Base-by-base conservation (phyloP, 495 filamentous ascomycete genomes). In the Neurospora hispaniola region DNA sequence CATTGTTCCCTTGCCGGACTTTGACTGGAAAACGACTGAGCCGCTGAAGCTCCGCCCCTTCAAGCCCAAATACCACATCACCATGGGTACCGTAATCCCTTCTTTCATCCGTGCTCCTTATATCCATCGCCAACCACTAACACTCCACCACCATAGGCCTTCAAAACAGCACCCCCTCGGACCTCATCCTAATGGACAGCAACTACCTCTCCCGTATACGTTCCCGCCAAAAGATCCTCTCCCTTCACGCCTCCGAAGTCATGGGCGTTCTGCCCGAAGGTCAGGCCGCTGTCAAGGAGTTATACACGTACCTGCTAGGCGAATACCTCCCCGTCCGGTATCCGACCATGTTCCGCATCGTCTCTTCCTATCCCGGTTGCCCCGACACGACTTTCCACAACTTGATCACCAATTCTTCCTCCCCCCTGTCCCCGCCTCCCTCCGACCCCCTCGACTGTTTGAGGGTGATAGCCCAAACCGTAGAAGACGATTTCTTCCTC, bases 401-500 rank as follows among this genome's bases (percentile, higher is more conserved):
- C 75, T 74, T 75, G 18, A 82, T 88, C 23, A 89, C 87, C 9
- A 74, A 75, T 5, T 76, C 75, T 66, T 73, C 74, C 7, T 81
- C 85, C 70, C 85, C 89, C 5, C 77, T 88, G 5, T 42, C 74
- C 5, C 79, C 77, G 3, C 73, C 79, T 70, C 69, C 72, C 12
- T 54, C 72, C 0, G 75, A 79, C 70, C 76, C 83, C 6, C 43
- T 79, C 3, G 71, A 69, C 20, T 76, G 80, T 20, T 82, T 93
- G 10, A 72, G 82, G 9, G 84, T 82, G 23, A 82, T 94, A 7
- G 87, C 84, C 70, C 81, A 83, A 48, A 87, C 86, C 70, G 82
- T 94, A 35, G 92, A 95, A 73, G 89, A 91, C 69, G 94, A 97
- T 71, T 88, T 95, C 79, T 87, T 95, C 39, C 82, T 97, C 8